phyloP scores from a whole-genome alignment of 1,139 yeast species.

The Scheffersomyces titani region DNA sequence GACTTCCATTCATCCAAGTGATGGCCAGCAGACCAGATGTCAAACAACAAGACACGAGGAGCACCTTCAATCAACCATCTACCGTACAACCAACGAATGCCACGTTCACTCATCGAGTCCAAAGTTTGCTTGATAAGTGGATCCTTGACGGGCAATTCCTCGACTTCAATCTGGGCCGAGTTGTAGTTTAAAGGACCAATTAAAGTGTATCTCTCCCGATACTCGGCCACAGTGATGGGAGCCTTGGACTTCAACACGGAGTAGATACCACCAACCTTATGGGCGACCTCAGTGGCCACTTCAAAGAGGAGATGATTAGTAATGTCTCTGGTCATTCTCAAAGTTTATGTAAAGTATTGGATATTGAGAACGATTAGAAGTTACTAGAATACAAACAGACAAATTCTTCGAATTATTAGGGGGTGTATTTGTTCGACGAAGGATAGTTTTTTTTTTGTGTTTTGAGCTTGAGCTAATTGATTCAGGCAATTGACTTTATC shows the following conservation, averaged over 20 bases:
- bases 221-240: constrained; percentile 93
- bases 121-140: constrained; percentile 61
- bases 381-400: not conserved
- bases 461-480: not conserved
- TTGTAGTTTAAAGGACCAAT: constrained; percentile 84
- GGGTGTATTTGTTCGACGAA: not conserved
- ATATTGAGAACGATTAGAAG: not conserved
- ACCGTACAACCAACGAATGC: constrained; percentile 83
- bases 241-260: constrained; percentile 96
- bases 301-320: constrained; percentile 87
- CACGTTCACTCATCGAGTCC: constrained; percentile 76
- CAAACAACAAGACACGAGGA: constrained; percentile 88
- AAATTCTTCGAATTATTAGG: not conserved
- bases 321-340: constrained; percentile 66
- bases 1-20: constrained; percentile 90
- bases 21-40: constrained; percentile 70
- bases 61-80: constrained; percentile 98
- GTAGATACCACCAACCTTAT: constrained; percentile 96
- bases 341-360: not conserved
- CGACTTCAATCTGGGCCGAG: constrained; percentile 91
- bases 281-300: constrained; percentile 97
- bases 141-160: constrained; percentile 74
- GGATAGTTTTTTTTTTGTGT: not conserved
- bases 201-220: constrained; percentile 81
- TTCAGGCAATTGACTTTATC: not conserved